phyloP scores from a whole-genome alignment of 2,329 filamentous ascomycete genomes.

The Phyllosticta citrichinensis region DNA sequence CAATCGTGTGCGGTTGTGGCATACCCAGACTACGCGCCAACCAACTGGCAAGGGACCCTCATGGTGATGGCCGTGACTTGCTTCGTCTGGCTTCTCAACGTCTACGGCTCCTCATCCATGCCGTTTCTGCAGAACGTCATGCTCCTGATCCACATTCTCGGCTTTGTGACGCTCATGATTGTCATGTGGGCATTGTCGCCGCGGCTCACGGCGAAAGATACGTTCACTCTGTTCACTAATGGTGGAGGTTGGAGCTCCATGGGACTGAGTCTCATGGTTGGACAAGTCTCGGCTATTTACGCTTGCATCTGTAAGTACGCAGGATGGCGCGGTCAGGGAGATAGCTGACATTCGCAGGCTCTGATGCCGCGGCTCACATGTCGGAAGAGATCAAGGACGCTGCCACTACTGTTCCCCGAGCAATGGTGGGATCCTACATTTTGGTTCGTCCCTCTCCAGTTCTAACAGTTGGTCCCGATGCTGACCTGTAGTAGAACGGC shows the following conservation, averaged over 20 bases:
- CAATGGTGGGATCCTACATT: slow-evolving; percentile 13
- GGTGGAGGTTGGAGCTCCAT: slow-evolving; percentile 29
- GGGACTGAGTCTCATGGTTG: slow-evolving; percentile 30
- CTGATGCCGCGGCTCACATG: slow-evolving; percentile 7
- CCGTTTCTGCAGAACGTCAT: slow-evolving; percentile 27
- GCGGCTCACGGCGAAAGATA: slow-evolving; percentile 18
- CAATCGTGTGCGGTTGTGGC: slow-evolving; percentile 34
- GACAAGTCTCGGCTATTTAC: slow-evolving; percentile 30
- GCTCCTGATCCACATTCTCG: slow-evolving; percentile 32
- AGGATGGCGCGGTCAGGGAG: background rate
- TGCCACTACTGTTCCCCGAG: slow-evolving; percentile 8
- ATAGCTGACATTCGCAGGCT: background rate
- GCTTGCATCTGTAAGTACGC: slow-evolving; percentile 7
- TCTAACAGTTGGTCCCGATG: too few species aligned
- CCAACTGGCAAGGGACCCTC: slow-evolving; percentile 40
- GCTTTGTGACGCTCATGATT: slow-evolving; percentile 35
- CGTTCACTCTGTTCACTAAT: slow-evolving; percentile 28
- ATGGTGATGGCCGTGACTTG: slow-evolving; percentile 38
- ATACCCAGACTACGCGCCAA: slow-evolving; percentile 31
- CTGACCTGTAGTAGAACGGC: slow-evolving; percentile 9
- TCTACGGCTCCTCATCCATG: slow-evolving; percentile 22
- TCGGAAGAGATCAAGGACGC: slow-evolving; percentile 13
- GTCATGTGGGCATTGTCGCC: slow-evolving; percentile 28
- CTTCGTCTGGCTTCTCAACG: slow-evolving; percentile 34
- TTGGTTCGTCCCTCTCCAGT: background rate